Evolutionary conservation across 2,329 filamentous ascomycete genomes (phyloP).

Genomic region (Lasiodiplodia hormozganensis): DNA sequence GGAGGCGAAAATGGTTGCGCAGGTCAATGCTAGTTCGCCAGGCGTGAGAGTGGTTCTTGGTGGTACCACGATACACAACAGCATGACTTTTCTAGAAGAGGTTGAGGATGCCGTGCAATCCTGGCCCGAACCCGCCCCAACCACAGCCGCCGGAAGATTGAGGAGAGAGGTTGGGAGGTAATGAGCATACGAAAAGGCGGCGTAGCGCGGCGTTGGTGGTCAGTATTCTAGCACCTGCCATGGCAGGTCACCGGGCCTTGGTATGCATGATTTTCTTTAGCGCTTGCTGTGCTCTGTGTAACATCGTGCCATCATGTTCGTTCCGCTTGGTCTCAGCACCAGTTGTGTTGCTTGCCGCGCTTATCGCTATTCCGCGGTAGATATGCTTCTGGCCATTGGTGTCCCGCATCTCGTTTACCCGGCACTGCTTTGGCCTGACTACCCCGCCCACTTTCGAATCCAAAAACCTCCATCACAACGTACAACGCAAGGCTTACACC

Average conservation of each 20-base stretch:
- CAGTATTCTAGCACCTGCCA: background rate
- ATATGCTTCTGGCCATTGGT: background rate
- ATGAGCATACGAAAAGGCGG: background rate
- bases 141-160: slow-evolving; percentile 66
- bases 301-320: background rate
- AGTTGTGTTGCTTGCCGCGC: background rate
- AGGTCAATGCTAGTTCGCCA: slow-evolving; percentile 88
- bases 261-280: background rate
- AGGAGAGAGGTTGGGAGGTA: slow-evolving; percentile 65
- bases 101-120: slow-evolving; percentile 85
- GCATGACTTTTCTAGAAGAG: slow-evolving; percentile 85
- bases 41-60: slow-evolving; percentile 89
- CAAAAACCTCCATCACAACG: background rate
- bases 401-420: background rate
- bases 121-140: slow-evolving; percentile 72
- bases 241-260: background rate
- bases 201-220: slow-evolving; percentile 9
- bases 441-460: background rate
- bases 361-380: background rate
- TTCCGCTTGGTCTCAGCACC: background rate
- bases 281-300: background rate
- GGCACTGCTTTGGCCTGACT: background rate
- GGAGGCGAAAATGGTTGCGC: slow-evolving; percentile 94
- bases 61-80: slow-evolving; percentile 88
- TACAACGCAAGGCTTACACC: too few species aligned